Conservation (phyloP, 306 rosid genomes). For the Trifolium subterraneum region DNA sequence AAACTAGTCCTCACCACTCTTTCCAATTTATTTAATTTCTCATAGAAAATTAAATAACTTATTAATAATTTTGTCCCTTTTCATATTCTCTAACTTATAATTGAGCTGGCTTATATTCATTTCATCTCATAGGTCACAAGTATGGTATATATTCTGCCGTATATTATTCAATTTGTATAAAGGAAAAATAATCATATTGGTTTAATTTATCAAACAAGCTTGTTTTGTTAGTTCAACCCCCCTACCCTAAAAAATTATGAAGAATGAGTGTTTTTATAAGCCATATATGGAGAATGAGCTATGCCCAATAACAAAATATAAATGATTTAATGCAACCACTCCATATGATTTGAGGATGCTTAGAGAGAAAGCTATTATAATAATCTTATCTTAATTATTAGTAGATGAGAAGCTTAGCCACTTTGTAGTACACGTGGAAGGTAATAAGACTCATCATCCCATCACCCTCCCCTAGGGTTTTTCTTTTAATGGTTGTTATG, state of each 20-base stretch:
- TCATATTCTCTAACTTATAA: slow-evolving; percentile 26
- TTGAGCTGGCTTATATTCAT: slow-evolving; percentile 38
- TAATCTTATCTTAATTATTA: slow-evolving; percentile 25
- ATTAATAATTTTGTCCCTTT: not conserved
- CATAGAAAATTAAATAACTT: not conserved
- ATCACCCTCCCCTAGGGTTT: slow-evolving; percentile 29
- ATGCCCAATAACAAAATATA: slow-evolving; percentile 1
- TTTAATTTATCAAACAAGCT: not conserved
- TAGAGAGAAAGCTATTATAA: slow-evolving; percentile 37
- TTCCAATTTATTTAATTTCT: not conserved
- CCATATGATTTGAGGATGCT: slow-evolving; percentile 38
- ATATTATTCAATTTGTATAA: slow-evolving; percentile 7
- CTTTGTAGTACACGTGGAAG: slow-evolving; percentile 42
- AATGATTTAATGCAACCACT: slow-evolving; percentile 33
- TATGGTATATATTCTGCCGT: slow-evolving; percentile 42
- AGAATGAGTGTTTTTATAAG: too few species aligned
- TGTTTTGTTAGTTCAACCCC: not conserved
- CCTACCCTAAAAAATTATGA: not conserved
- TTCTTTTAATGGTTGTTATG: slow-evolving; percentile 18
- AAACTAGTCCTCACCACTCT: slow-evolving; percentile 8
- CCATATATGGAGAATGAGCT: slow-evolving; percentile 1
- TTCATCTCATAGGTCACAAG: slow-evolving; percentile 45
- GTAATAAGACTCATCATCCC: slow-evolving; percentile 6
- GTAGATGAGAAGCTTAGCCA: slow-evolving; percentile 36
- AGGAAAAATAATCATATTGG: slow-evolving; percentile 7